Percentiles rank a stretch among this genome's conserved stretches.
phyloP scores from a whole-genome alignment of 768 basidiomycete genomes.

The Naganishia onofrii region DNA sequence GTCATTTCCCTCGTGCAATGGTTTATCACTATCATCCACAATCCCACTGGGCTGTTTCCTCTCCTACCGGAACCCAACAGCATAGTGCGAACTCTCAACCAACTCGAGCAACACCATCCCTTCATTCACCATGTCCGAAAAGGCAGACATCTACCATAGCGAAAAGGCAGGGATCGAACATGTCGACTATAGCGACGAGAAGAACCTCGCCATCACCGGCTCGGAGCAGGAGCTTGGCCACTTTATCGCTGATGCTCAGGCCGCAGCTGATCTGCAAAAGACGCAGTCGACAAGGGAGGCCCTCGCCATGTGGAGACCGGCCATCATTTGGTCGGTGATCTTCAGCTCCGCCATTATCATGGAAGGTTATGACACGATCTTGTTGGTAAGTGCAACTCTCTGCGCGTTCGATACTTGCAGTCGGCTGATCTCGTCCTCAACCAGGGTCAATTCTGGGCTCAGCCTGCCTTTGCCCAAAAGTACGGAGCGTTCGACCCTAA shows the following conservation, averaged over 20 bases:
- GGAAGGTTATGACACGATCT: conserved; percentile 44
- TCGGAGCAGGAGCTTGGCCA: conserved; percentile 29
- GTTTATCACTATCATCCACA: background rate
- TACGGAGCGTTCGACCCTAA: conserved; percentile 31
- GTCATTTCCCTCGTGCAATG: background rate
- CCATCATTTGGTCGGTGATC: conserved; percentile 44
- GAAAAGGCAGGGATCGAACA: conserved; percentile 4
- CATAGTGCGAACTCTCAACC: background rate
- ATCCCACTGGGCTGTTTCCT: background rate
- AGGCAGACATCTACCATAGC: background rate
- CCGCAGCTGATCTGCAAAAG: conserved; percentile 33
- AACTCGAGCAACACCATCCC: background rate
- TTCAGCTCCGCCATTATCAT: conserved; percentile 41
- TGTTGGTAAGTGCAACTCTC: conserved; percentile 12
- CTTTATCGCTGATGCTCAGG: conserved; percentile 33
- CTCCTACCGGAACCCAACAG: background rate
- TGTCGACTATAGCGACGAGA: conserved; percentile 21
- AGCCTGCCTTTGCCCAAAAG: conserved; percentile 39
- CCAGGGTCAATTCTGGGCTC: conserved; percentile 33
- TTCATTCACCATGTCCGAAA: conserved; percentile 1
- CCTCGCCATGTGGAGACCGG: conserved; percentile 40
- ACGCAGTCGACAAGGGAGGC: conserved; percentile 40
- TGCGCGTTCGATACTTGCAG: background rate
- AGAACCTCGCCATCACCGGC: conserved; percentile 9
- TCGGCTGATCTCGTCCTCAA: background rate